phyloP scores from a whole-genome alignment of 2,329 filamentous ascomycete genomes.

The Dactylonectria estremocensis region DNA sequence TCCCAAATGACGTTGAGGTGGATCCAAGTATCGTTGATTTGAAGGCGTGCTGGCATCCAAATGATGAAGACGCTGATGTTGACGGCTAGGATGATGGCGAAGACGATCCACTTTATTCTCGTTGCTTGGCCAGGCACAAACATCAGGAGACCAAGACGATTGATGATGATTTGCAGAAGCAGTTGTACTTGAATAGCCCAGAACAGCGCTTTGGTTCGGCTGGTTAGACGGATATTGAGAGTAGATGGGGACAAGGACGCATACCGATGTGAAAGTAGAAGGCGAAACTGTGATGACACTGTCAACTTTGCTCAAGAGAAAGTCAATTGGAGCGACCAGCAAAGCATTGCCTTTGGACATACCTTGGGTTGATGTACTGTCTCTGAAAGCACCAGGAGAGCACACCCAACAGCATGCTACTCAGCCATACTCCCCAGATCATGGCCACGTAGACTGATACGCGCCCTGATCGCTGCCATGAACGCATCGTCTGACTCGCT shows the following conservation, averaged over 20 bases:
- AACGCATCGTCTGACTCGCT: slow-evolving; percentile 26
- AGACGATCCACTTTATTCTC: slow-evolving; percentile 61
- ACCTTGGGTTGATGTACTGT: slow-evolving; percentile 46
- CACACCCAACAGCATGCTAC: slow-evolving; percentile 41
- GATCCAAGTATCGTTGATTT: slow-evolving; percentile 59
- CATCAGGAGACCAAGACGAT: slow-evolving; percentile 64
- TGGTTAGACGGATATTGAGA: neutral
- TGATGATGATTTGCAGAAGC: slow-evolving; percentile 69
- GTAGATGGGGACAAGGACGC: neutral
- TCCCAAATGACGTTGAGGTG: slow-evolving; percentile 67
- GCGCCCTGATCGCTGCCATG: slow-evolving; percentile 35
- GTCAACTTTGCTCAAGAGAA: too few species aligned
- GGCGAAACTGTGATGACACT: slow-evolving; percentile 31
- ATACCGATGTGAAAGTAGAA: slow-evolving; percentile 44
- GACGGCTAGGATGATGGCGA: slow-evolving; percentile 61
- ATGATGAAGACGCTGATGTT: slow-evolving; percentile 69
- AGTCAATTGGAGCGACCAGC: fast-evolving
- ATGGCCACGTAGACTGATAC: slow-evolving; percentile 39
- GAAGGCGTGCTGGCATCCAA: slow-evolving; percentile 67
- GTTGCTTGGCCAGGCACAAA: slow-evolving; percentile 54
- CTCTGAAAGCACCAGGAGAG: slow-evolving; percentile 44
- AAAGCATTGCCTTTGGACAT: neutral
- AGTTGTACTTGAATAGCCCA: slow-evolving; percentile 65
- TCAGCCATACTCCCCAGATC: slow-evolving; percentile 45
- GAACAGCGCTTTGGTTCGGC: slow-evolving; percentile 20